Evolutionary conservation across 345 rosid species (phyloP).

Genomic region (Gossypium arboreum): DNA sequence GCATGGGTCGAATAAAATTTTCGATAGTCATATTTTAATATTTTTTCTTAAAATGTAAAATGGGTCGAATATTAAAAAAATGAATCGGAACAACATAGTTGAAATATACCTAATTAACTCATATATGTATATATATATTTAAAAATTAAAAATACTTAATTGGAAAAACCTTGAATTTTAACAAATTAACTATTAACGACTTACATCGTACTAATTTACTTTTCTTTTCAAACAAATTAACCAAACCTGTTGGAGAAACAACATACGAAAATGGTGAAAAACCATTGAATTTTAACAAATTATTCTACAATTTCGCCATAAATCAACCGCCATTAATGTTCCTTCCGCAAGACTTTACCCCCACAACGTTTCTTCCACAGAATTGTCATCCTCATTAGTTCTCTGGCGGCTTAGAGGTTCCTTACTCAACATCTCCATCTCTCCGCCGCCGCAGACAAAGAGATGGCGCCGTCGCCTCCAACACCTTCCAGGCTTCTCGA

Average conservation of each 20-base stretch:
- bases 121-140: too few species aligned
- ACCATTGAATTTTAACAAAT: neutral
- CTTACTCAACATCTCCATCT: neutral
- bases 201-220: too few species aligned
- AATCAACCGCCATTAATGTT: neutral
- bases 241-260: neutral
- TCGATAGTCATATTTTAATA: too few species aligned
- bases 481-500: slow-evolving; percentile 58
- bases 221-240: neutral
- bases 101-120: too few species aligned
- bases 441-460: neutral
- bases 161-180: too few species aligned
- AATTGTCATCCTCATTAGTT: neutral
- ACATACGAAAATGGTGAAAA: neutral
- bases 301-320: neutral
- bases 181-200: too few species aligned
- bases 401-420: neutral
- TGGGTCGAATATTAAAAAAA: too few species aligned
- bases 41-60: too few species aligned
- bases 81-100: too few species aligned
- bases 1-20: too few species aligned
- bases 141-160: too few species aligned
- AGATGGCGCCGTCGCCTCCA: slow-evolving; percentile 28
- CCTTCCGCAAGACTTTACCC: neutral
- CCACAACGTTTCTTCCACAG: neutral